These are phyloP conservation scores for Astrocystis sublimbata DNA, from an alignment of 495 filamentous ascomycete species.

Conservation along the genomic window DNA sequence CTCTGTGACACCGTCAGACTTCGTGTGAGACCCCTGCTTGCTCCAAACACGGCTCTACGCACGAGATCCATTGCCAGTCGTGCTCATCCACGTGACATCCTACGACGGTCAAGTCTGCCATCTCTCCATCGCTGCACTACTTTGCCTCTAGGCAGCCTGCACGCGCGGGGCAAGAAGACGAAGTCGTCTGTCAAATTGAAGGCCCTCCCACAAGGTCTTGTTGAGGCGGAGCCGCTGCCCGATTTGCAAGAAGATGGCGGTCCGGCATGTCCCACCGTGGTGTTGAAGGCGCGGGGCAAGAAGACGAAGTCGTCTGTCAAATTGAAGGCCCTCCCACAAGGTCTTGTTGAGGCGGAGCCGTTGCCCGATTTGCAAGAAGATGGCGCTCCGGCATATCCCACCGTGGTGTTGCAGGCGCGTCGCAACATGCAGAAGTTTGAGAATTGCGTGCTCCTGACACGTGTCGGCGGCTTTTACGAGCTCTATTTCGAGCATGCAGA, in stretches of 20 bases:
- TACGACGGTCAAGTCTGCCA: neutral
- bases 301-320: constrained; percentile 55
- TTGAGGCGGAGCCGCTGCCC: constrained; percentile 33
- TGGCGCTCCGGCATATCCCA: constrained; percentile 69
- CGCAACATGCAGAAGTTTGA: constrained; percentile 89
- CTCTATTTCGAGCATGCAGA: constrained; percentile 94
- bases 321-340: constrained; percentile 68
- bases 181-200: constrained; percentile 58
- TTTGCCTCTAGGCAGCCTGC: neutral
- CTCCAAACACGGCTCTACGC: neutral
- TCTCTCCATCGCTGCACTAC: neutral
- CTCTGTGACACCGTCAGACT: neutral
- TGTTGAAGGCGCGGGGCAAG: constrained; percentile 78
- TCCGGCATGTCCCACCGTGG: constrained; percentile 77
- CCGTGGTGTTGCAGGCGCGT: constrained; percentile 84
- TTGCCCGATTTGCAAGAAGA: constrained; percentile 39
- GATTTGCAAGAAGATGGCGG: constrained; percentile 46
- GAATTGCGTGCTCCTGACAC: constrained; percentile 84
- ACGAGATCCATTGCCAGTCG: neutral
- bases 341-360: constrained; percentile 40
- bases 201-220: constrained; percentile 64
- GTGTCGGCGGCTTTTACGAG: constrained; percentile 95
- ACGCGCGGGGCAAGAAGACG: constrained; percentile 39
- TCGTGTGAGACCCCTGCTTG: neutral
- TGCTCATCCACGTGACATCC: constrained; percentile 10